Evolutionary conservation across 1,284 basidiomycete species (phyloP).

Genomic region (Apiotrichum montevideense): DNA sequence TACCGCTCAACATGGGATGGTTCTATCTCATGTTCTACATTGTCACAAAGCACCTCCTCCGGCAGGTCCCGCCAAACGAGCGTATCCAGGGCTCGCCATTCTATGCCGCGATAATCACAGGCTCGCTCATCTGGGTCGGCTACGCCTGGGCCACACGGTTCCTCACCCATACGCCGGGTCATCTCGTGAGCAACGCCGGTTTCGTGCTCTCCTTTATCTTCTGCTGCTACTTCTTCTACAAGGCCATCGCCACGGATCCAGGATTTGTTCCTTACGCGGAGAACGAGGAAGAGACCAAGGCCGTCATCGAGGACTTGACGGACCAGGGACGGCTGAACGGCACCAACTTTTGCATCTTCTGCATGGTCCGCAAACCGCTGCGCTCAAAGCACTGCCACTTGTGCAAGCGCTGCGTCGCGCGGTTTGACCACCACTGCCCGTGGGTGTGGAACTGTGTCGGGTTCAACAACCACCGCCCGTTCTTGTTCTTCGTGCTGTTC

Average conservation of each 20-base stretch:
- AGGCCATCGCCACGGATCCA: constrained; percentile 78
- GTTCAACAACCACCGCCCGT: constrained; percentile 90
- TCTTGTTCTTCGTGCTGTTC: constrained; percentile 78
- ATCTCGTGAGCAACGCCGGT: constrained; percentile 65
- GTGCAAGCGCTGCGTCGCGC: constrained; percentile 81
- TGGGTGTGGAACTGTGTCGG: constrained; percentile 99
- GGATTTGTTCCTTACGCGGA: constrained; percentile 78
- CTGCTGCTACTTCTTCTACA: constrained; percentile 85
- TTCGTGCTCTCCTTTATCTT: constrained; percentile 67
- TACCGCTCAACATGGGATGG: constrained; percentile 72
- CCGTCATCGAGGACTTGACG: constrained; percentile 81
- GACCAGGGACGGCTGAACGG: constrained; percentile 84
- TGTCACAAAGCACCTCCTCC: constrained; percentile 25
- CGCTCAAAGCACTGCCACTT: constrained; percentile 92
- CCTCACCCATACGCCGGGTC: constrained; percentile 16
- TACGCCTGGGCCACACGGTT: constrained; percentile 66
- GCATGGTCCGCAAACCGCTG: constrained; percentile 85
- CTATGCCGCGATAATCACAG: constrained; percentile 83
- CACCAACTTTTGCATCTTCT: constrained; percentile 90
- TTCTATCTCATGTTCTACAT: constrained; percentile 92
- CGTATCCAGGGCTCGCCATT: constrained; percentile 59
- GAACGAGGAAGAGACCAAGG: constrained; percentile 71
- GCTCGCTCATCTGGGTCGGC: constrained; percentile 77
- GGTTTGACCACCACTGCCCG: constrained; percentile 93
- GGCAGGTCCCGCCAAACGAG: constrained; percentile 31